Percentiles rank a stretch among this genome's conserved stretches.
Conservation (phyloP, 805 yeast genomes). For the Nakazawaea pomicola region DNA sequence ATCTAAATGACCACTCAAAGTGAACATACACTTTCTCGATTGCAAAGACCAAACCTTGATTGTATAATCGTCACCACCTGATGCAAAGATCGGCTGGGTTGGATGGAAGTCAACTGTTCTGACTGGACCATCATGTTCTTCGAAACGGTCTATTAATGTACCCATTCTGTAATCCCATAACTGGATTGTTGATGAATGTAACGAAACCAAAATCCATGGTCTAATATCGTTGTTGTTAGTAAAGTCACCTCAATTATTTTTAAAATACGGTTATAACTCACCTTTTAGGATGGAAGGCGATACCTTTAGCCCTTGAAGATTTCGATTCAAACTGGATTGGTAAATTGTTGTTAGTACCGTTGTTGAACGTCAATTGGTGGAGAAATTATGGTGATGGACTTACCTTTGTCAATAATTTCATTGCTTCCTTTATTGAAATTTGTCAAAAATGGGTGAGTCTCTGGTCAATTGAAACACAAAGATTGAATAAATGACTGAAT, state of each 20-base stretch:
- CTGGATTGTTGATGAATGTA: slow-evolving; percentile 97
- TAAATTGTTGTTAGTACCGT: slow-evolving; percentile 21
- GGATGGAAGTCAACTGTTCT: slow-evolving; percentile 96
- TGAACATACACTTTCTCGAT: slow-evolving; percentile 86
- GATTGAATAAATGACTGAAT: too few species aligned
- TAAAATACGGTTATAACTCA: slow-evolving; percentile 18
- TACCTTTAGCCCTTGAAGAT: slow-evolving; percentile 95
- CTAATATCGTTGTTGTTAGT: slow-evolving; percentile 27
- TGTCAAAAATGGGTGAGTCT: too few species aligned
- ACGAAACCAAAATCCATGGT: slow-evolving; percentile 94
- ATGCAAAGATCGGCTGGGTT: slow-evolving; percentile 93
- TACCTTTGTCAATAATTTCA: slow-evolving; percentile 82
- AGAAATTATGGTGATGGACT: too few species aligned
- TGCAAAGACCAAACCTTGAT: slow-evolving; percentile 95
- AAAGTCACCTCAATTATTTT: not conserved
- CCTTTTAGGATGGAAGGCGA: slow-evolving; percentile 92
- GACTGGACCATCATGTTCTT: slow-evolving; percentile 98
- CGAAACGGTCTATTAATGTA: slow-evolving; percentile 89
- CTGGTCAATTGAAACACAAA: too few species aligned
- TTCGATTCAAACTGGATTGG: slow-evolving; percentile 80
- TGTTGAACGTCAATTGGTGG: not conserved
- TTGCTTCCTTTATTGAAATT: too few species aligned
- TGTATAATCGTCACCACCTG: slow-evolving; percentile 96
- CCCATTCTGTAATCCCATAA: slow-evolving; percentile 99
- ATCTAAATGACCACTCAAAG: slow-evolving; percentile 90